Evolutionary conservation across 2,329 filamentous ascomycete species (phyloP), one percentile per base, ranked within the genome.

Genomic region (Pseudogymnoascus sp.): DNA sequence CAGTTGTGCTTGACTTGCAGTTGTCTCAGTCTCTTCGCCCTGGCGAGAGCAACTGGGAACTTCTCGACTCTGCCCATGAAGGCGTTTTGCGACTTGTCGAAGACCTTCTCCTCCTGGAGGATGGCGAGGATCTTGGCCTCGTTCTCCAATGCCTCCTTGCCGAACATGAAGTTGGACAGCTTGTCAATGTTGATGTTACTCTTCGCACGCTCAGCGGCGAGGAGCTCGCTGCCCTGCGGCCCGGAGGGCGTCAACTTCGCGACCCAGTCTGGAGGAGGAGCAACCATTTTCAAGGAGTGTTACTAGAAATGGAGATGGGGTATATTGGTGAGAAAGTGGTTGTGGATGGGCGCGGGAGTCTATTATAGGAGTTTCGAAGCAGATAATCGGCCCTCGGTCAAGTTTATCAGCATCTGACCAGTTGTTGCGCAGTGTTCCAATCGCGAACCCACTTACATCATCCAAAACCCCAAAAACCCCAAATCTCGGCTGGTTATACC

Each of bases 41-140:
- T 79, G 5, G 83, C 87, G 61, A 93, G 77, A 1, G 89, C 82
- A 35, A 81, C 82, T 70, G 89, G 82, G 68, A 91, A 85, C 57
- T 85, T 81, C 64, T 89, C 86, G 25, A 83, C 79, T 47, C 89
- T 78, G 41, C 88, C 87, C 66, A 83, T 80, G 71, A 89, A 89
- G 75, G 90, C 90, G 71, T 91, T 90, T 65, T 88, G 84, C 2
- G 84, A 84, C 75, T 91, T 92, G 74, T 91, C 86, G 66, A 92
- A 91, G 61, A 90, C 80, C 59, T 83, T 82, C 62, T 92, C 87
- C 0, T 78, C 72, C 67, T 85, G 76, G 4, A 92, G 79, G n/a
- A 90, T 79, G 57, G 80, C 75, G 5, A 90, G 75, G 28, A 92
- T 79, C 22, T 76, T 76, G 1, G 81, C 74, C 68, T 86, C 85